phyloP scores from a whole-genome alignment of 2,329 filamentous ascomycete genomes.

The Sphaerulina musiva region DNA sequence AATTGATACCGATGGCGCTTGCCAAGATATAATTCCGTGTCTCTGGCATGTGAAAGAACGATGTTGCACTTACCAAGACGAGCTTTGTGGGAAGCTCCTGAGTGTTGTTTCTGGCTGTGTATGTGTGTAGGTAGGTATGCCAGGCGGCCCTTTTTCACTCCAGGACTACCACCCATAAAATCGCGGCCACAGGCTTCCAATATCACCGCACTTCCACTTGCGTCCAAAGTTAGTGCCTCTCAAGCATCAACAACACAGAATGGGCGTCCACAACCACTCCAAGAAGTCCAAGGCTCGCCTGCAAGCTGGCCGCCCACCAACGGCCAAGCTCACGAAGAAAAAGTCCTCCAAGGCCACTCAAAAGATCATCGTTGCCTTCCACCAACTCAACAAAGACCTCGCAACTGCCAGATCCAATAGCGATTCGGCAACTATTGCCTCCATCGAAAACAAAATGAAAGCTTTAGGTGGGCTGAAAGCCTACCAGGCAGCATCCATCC shows the following conservation, averaged over 20 bases:
- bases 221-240: not conserved
- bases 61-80: conserved; percentile 1
- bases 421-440: conserved; percentile 36
- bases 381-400: conserved; percentile 53
- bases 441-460: conserved; percentile 47
- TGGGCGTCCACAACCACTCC: not conserved
- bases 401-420: conserved; percentile 45
- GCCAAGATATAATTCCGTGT: not conserved
- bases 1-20: not conserved
- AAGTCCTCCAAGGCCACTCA: conserved; percentile 52
- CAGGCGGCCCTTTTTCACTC: not conserved
- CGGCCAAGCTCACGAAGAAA: conserved; percentile 27
- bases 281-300: not conserved
- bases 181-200: not conserved
- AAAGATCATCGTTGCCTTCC: conserved; percentile 54
- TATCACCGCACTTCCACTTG: not conserved
- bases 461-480: conserved; percentile 52
- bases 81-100: not conserved
- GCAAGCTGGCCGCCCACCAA: conserved; percentile 6
- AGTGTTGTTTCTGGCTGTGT: not conserved
- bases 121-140: too few relatives aligned
- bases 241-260: not conserved
- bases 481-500: conserved; percentile 58
- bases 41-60: not conserved
- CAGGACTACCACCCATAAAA: not conserved